Conservation (phyloP, 345 rosid species). For the Eucalyptus polyanthemos region DNA sequence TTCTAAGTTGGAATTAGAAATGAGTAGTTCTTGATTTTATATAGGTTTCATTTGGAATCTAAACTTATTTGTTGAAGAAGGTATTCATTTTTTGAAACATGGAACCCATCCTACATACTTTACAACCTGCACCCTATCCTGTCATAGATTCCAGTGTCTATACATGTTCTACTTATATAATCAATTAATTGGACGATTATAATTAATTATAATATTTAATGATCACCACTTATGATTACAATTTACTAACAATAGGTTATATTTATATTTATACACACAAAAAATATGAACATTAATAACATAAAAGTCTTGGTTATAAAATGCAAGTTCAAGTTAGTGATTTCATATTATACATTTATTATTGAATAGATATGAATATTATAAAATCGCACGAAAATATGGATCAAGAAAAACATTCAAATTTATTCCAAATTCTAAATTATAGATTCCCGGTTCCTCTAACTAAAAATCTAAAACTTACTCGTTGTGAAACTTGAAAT, state of each 20-base stretch:
- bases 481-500: rapidly evolving
- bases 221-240: rapidly evolving
- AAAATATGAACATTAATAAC: no score
- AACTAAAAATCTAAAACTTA: no score
- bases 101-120: rapidly evolving
- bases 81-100: rapidly evolving
- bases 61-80: rapidly evolving
- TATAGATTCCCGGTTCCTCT: rapidly evolving
- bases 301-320: no score
- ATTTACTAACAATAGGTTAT: rapidly evolving
- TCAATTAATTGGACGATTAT: no score
- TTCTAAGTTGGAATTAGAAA: no score
- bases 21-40: rapidly evolving
- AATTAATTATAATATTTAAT: no score
- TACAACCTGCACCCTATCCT: rapidly evolving
- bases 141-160: rapidly evolving
- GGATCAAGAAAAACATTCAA: rapidly evolving
- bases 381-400: rapidly evolving
- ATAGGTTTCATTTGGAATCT: rapidly evolving
- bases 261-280: no score
- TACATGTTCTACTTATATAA: rapidly evolving
- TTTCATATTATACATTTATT: no score
- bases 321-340: rapidly evolving
- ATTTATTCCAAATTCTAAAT: no score
- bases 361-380: rapidly evolving